A percentile compares a stretch with the other conserved stretches of the same genome.
Evolutionary conservation across 345 rosid genomes (phyloP).

Genomic region (Adansonia digitata): DNA sequence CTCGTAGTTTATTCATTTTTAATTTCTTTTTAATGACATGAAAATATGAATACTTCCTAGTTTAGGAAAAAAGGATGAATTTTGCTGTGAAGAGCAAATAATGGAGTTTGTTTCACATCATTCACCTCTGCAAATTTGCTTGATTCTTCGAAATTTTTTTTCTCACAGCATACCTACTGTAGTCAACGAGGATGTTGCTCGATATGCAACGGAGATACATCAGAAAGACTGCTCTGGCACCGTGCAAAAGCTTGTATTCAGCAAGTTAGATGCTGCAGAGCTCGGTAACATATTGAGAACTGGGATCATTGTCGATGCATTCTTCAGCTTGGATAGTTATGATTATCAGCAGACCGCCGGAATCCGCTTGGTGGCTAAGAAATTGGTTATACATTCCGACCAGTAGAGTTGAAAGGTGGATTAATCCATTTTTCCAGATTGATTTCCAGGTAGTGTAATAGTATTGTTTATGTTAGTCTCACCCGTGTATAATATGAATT

Average conservation of each 20-base stretch:
- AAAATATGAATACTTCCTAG: not conserved
- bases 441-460: not conserved
- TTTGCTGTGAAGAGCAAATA: not conserved
- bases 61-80: not conserved
- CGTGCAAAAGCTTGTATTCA: conserved; percentile 44
- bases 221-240: conserved; percentile 52
- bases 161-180: conserved; percentile 54
- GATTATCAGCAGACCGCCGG: conserved; percentile 76
- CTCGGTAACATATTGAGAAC: conserved; percentile 34
- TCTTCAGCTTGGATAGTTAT: conserved; percentile 57
- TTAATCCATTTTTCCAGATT: not conserved
- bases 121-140: not conserved
- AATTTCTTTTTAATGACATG: not conserved
- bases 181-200: conserved; percentile 38
- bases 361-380: conserved; percentile 59
- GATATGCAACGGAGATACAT: conserved; percentile 55
- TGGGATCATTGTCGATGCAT: conserved; percentile 54
- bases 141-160: too few relatives aligned
- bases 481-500: not conserved
- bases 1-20: not conserved
- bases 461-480: not conserved
- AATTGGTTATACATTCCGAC: conserved; percentile 39
- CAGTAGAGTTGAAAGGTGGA: not conserved
- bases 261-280: conserved; percentile 41
- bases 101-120: not conserved